Base-by-base conservation (phyloP, 1,284 basidiomycete genomes). In the Pseudozyma hubeiensis region DNA sequence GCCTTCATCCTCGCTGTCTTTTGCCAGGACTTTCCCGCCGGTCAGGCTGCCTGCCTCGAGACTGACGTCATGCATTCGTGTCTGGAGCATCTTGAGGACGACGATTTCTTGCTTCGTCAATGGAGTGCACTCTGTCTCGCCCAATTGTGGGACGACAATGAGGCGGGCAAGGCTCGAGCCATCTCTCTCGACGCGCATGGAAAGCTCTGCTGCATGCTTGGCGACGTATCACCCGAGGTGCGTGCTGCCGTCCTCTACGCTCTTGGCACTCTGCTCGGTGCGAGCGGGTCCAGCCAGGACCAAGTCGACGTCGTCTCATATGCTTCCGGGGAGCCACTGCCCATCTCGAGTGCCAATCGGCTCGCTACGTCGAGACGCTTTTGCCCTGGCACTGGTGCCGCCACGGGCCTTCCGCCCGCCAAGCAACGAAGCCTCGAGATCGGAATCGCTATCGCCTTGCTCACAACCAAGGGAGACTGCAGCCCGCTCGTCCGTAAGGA, bases 401-500 rank as follows among this genome's bases (percentile, higher is more conserved):
- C 94, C 87, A 88, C 90, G 48, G 91, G 92, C 49, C 87, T 95
- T 29, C 81, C 86, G 0, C 92, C 93, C 53, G 90, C 92, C 72
- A 85, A 89, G 88, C 84, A 91, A 88, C 77, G 88, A n/a, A 85
- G 87, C 61, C 82, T 89, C 41, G 88, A 89, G 75, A 85, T 88
- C 17, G 88, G 88, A 16, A 83, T 89, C 34, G 88, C 87, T 5
- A 87, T 87, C 66, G 87, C 87, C 9, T 83, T 85, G 47, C 90
- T 93, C 48, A 85, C 86, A 1, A 91, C 94, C 67, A 93, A 93
- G 84, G 93, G 94, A 59, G 96, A 99, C 82, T 96, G 93, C 3
- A 94, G 92, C 69, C 96, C 97, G 0, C 92, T 97, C 89, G 95
- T 96, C 7, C 88, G 97, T 68, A 97, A 97, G 85, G 97, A 99